Evolutionary conservation across 2,329 filamentous ascomycete genomes (phyloP).

Genomic region (Atkinsonella texensis): DNA sequence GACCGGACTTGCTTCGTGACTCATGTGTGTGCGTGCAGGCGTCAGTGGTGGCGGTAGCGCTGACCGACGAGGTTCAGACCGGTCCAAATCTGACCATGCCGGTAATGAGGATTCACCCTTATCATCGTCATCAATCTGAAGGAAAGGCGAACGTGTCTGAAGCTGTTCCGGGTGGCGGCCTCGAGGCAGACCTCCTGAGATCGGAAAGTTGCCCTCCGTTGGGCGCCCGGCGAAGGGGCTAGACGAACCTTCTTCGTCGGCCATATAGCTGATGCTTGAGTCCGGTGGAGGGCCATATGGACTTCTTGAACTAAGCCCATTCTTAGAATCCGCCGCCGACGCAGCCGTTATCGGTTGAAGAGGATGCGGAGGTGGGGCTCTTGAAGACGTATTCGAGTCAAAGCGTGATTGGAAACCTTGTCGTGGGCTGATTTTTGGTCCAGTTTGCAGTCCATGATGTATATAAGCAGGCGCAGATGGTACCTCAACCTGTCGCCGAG

Average conservation of each 20-base stretch:
- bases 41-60: slow-evolving; percentile 24
- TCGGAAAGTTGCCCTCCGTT: slow-evolving; percentile 22
- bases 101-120: background rate
- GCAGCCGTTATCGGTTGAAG: slow-evolving; percentile 12
- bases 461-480: slow-evolving; percentile 4
- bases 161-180: slow-evolving; percentile 17
- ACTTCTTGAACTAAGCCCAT: slow-evolving; percentile 9
- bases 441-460: background rate
- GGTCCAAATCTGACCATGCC: slow-evolving; percentile 15
- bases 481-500: background rate
- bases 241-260: slow-evolving; percentile 3
- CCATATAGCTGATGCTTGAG: slow-evolving; percentile 6
- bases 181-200: slow-evolving; percentile 23
- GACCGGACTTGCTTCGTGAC: slow-evolving; percentile 3
- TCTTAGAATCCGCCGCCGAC: slow-evolving; percentile 9
- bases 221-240: slow-evolving; percentile 18
- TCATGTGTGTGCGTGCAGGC: slow-evolving; percentile 9
- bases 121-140: background rate
- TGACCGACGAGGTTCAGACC: slow-evolving; percentile 18
- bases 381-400: slow-evolving; percentile 11
- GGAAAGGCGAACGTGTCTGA: background rate
- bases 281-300: slow-evolving; percentile 13
- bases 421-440: background rate
- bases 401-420: slow-evolving; percentile 15
- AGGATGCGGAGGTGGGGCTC: slow-evolving; percentile 12